Base-by-base conservation (phyloP, 2,329 filamentous ascomycete species). In the Beauveria sp. region DNA sequence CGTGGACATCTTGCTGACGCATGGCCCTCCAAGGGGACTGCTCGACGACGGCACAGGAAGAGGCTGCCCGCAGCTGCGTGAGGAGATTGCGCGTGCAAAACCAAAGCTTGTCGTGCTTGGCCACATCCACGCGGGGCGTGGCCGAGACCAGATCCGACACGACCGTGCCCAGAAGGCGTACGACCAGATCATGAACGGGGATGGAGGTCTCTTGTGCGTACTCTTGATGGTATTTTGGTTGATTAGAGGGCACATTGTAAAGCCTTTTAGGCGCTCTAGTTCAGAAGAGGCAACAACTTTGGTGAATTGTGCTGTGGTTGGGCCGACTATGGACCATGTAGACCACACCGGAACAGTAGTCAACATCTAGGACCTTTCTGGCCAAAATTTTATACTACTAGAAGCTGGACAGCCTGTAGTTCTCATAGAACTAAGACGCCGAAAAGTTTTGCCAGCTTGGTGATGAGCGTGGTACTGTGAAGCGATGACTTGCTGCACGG, bases 1-100 rank as follows among this genome's bases (percentile, higher is more conserved):
- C 1, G 68, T 69, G 1, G 74, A 77, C 61, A 67, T 78, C n/a
- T 61, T 77, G 1, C 63, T 78, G 10, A 77, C 73, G 1, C 75
- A 78, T 62, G 70, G 68, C 0, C 74, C 75, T 1, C 73, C 74
- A 1, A 65, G 60, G n/a, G 69, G 68, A 1, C 70, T 75, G 58
- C 65, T 76, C 9, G 74, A 77, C 63, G 64, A 71, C 2, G 66
- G 65, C 5, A 38, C 34, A 0, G 67, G 68, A 2, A 64, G 69
- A 43, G 74, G 74, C 3, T 76, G 73, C 51, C 46, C 63, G 16
- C 61, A 69, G 28, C 58, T 77, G 1, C 58, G 70, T 7, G 60
- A 61, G 6, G 72, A 74, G 61, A 26, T 75, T 2, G 69, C 66
- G 65, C 66, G 73, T 2, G 65, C 66, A 8, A 67, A 67, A 45